Evolutionary conservation across 2,329 filamentous ascomycete species (phyloP).

Genomic region (Penicillium sp.): DNA sequence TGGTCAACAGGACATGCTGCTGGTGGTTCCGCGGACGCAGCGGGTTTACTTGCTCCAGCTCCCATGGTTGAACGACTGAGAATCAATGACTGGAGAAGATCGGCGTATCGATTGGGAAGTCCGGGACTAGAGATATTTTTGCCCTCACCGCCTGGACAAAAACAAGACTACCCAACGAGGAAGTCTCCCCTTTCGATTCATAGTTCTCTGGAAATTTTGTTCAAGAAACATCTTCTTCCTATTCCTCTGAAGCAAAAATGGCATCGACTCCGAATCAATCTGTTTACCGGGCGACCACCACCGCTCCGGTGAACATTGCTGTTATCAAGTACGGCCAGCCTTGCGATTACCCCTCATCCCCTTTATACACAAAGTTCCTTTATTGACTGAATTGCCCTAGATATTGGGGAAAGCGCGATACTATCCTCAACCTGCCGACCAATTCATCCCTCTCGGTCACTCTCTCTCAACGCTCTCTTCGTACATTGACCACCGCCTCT

Average conservation of each 20-base stretch:
- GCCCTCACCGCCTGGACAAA: constrained; percentile 21
- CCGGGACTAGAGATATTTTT: constrained; percentile 24
- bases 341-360: constrained; percentile 18
- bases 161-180: constrained; percentile 17
- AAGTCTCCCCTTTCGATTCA: constrained; percentile 16
- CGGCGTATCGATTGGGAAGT: constrained; percentile 11
- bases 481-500: constrained; percentile 92
- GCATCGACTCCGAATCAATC: constrained; percentile 37
- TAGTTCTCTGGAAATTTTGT: constrained; percentile 4
- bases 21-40: constrained; percentile 25
- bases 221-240: background rate
- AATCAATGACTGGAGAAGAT: constrained; percentile 18
- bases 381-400: constrained; percentile 34
- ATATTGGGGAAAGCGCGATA: constrained; percentile 97
- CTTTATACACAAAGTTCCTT: constrained; percentile 10
- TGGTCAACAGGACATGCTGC: constrained; percentile 80
- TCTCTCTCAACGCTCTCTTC: constrained; percentile 86
- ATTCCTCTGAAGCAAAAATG: constrained; percentile 26
- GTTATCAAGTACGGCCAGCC: constrained; percentile 74
- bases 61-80: constrained; percentile 31
- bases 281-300: constrained; percentile 89
- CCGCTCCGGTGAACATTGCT: constrained; percentile 95
- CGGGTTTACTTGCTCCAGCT: constrained; percentile 38
- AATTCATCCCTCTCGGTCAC: constrained; percentile 98
- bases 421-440: constrained; percentile 90